Percentiles rank a stretch among this genome's conserved stretches.
Conservation (phyloP, 495 filamentous ascomycete species). For the Penicillium dipodomyicola region DNA sequence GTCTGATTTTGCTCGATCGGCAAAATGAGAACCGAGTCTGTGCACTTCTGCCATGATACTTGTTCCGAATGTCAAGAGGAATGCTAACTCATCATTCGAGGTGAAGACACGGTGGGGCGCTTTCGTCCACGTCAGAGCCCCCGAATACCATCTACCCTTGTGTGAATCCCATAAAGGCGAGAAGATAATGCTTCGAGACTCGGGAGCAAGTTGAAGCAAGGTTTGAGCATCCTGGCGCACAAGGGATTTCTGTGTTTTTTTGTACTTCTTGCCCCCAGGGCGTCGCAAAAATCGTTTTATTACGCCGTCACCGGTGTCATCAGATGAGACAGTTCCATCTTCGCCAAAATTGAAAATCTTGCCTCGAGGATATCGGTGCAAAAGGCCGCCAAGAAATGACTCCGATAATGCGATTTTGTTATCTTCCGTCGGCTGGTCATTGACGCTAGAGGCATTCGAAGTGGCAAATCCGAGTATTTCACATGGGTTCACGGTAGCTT, state of each 20-base stretch:
- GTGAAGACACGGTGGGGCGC: slow-evolving; percentile 37
- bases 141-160: slow-evolving; percentile 23
- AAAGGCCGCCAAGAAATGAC: slow-evolving; percentile 11
- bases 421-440: slow-evolving; percentile 7
- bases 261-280: slow-evolving; percentile 15
- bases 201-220: slow-evolving; percentile 16
- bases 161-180: slow-evolving; percentile 24
- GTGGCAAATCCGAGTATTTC: slow-evolving; percentile 23
- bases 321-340: slow-evolving; percentile 18
- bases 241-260: slow-evolving; percentile 10
- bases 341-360: slow-evolving; percentile 23
- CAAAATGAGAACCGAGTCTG: slow-evolving; percentile 42
- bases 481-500: slow-evolving; percentile 13
- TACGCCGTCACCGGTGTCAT: slow-evolving; percentile 13
- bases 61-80: slow-evolving; percentile 53
- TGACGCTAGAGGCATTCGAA: slow-evolving; percentile 16
- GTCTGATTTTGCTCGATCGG: slow-evolving; percentile 55
- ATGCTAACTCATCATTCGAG: slow-evolving; percentile 41
- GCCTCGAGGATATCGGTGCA: slow-evolving; percentile 19
- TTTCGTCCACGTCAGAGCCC: slow-evolving; percentile 52
- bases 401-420: slow-evolving; percentile 17
- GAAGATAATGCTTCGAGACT: slow-evolving; percentile 23
- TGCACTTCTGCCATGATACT: slow-evolving; percentile 59
- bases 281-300: slow-evolving; percentile 8
- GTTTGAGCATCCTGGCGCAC: slow-evolving; percentile 18